Percentiles rank a stretch among this genome's conserved stretches.
Conservation (phyloP, 768 basidiomycete genomes). For the Pleurotus cornucopiae region DNA sequence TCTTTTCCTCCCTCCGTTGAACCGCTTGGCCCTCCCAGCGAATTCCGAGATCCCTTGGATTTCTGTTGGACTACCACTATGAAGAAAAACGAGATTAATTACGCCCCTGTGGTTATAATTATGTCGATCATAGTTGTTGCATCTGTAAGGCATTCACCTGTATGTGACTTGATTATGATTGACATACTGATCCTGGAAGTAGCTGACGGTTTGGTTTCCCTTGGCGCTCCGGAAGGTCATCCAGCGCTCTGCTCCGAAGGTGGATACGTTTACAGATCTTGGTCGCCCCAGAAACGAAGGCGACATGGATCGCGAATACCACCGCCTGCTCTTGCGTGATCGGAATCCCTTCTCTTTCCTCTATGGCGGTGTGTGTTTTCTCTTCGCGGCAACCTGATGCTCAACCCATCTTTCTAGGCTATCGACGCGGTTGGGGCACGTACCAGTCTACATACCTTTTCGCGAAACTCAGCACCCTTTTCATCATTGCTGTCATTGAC, state of each 20-base stretch:
- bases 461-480: slow-evolving; percentile 64
- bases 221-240: slow-evolving; percentile 57
- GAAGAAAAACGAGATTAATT: slow-evolving; percentile 65
- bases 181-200: neutral
- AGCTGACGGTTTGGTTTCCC: slow-evolving; percentile 74
- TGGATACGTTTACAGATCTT: slow-evolving; percentile 69
- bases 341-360: slow-evolving; percentile 66
- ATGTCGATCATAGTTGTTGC: slow-evolving; percentile 47
- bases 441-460: slow-evolving; percentile 64
- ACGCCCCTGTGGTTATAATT: slow-evolving; percentile 59
- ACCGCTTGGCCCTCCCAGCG: slow-evolving; percentile 50
- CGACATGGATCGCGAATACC: slow-evolving; percentile 70
- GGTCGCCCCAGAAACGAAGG: slow-evolving; percentile 51
- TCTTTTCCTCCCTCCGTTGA: slow-evolving; percentile 41
- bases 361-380: slow-evolving; percentile 52
- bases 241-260: slow-evolving; percentile 51
- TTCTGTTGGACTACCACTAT: slow-evolving; percentile 82
- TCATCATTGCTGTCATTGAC: slow-evolving; percentile 64
- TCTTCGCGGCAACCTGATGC: slow-evolving; percentile 4
- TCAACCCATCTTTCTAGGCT: slow-evolving; percentile 36
- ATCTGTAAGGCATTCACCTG: slow-evolving; percentile 34
- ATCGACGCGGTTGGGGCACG: slow-evolving; percentile 64
- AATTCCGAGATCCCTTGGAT: slow-evolving; percentile 60
- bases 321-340: slow-evolving; percentile 59
- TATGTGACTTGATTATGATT: too few species aligned